These are phyloP conservation scores for Sporothrix humicola DNA, from an alignment of 2,329 filamentous ascomycete genomes.

Conservation along the genomic window DNA sequence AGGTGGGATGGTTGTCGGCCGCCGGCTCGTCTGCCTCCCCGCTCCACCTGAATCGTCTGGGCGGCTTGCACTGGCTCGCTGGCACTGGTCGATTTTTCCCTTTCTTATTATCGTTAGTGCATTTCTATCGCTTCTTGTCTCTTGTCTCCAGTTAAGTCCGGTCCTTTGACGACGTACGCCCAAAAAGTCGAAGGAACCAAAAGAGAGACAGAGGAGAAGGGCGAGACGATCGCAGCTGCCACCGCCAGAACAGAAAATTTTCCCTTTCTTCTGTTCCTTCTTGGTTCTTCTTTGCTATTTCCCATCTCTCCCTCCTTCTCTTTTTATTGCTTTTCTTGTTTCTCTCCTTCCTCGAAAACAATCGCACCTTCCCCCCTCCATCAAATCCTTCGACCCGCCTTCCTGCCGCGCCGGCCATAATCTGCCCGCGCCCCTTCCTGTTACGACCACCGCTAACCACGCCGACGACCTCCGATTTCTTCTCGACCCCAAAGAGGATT, in stretches of 20 bases:
- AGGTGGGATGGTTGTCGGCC: constrained; percentile 10
- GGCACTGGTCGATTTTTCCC: background rate
- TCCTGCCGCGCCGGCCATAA: background rate
- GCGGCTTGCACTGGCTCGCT: background rate
- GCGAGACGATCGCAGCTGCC: constrained; percentile 32
- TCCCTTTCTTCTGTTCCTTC: background rate
- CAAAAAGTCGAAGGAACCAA: constrained; percentile 9
- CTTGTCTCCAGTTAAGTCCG: constrained; percentile 32
- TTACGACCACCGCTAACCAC: constrained; percentile 13
- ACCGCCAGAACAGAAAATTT: constrained; percentile 22
- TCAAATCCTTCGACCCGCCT: constrained; percentile 7
- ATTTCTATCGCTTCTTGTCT: constrained; percentile 20
- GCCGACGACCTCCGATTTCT: constrained; percentile 16
- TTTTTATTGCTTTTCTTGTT: constrained; percentile 11
- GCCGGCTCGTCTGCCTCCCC: background rate
- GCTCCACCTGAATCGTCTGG: background rate
- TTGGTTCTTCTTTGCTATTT: background rate
- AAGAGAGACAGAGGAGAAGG: background rate
- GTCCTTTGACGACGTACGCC: constrained; percentile 22
- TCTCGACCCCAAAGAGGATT: constrained; percentile 7
- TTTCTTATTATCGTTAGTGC: constrained; percentile 10
- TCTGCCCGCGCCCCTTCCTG: background rate
- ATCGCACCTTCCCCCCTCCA: background rate
- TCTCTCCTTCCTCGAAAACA: background rate
- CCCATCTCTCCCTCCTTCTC: background rate